Base-by-base conservation (phyloP, 176 grass and related monocot genomes). In the Eremochloa ophiuroides region DNA sequence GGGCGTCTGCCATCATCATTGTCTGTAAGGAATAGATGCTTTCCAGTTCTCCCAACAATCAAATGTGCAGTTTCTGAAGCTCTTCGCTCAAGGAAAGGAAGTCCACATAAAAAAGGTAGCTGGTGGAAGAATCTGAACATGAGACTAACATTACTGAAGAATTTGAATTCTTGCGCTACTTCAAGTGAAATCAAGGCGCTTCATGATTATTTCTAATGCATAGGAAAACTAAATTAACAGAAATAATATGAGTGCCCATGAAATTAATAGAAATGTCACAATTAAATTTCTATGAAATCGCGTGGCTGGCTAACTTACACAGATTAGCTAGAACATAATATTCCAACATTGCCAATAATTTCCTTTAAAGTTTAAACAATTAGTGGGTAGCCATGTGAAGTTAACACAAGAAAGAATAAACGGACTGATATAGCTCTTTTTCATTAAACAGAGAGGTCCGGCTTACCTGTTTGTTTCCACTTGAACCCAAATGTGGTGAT, bases 11-110 rank as follows among this genome's bases (percentile, higher is more conserved):
- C 95, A 40, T 82, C 84, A 82, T 95, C 90, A 79, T 82, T 89
- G 85, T 98, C 95, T 80, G 95, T 98, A 76, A 98, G 90, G 78
- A 98, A 98, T 69, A 98, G 76, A 89, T 98, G 95, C 53, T 95
- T 98, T 73, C 95, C 95, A 44, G 95, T 98, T 90, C 84, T 95
- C 64, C 95, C 95, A 83, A 91, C 95, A 86, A 98, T 89, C 71
- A 91, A 90, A 76, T 98, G 95, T 74, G 95, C 95, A 58, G 95
- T 86, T 95, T 95, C 90, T n/a, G 85, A 89, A 69, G 95, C 95
- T 86, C 90, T 91, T 92, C 42, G 69, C 86, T 98, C 95, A 87
- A 98, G 85, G 85, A 98, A 98, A 78, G 93, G 95, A 74, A 95
- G 85, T 73, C 96, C 96, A 73, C 96, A 98, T 85, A 98, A 87